Percentiles rank a stretch among this genome's conserved stretches.
phyloP scores from a whole-genome alignment of 225 moss, liverwort and hornwort genomes.

The Bryum argenteum region DNA sequence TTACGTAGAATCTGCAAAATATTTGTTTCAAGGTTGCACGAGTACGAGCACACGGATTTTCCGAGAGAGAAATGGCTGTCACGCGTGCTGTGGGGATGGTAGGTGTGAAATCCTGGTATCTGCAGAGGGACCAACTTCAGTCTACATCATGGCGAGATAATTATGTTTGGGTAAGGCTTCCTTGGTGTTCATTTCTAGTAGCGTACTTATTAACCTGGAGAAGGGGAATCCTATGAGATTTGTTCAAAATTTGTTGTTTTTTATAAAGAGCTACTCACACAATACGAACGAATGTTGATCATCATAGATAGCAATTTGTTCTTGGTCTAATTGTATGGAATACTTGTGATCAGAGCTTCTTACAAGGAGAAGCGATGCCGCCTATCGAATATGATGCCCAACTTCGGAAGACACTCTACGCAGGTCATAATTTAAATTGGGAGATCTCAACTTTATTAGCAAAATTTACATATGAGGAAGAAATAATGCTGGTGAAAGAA shows the following conservation, averaged over 20 bases:
- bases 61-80: conserved; percentile 72
- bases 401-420: conserved; percentile 63
- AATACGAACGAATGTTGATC: background rate
- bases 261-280: no score
- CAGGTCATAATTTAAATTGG: conserved; percentile 34
- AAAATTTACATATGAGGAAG: no score
- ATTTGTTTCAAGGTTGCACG: conserved; percentile 57
- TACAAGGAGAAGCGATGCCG: conserved; percentile 49
- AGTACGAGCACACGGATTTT: conserved; percentile 68
- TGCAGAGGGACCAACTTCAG: conserved; percentile 72
- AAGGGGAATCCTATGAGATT: background rate
- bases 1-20: background rate
- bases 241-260: background rate
- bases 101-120: conserved; percentile 59
- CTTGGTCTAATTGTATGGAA: conserved; percentile 16
- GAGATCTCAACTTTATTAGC: no score
- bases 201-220: background rate
- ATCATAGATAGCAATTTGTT: background rate
- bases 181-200: background rate
- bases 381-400: conserved; percentile 66
- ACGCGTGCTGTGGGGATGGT: conserved; percentile 57
- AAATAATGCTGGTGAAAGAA: no score
- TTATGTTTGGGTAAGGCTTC: conserved; percentile 57
- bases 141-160: conserved; percentile 62
- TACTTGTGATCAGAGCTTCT: conserved; percentile 61